Evolutionary conservation across 352 stramenopile genomes (phyloP), one percentile per base, ranked within the genome.

Genomic region (Hyaloperonospora arabidopsidis): DNA sequence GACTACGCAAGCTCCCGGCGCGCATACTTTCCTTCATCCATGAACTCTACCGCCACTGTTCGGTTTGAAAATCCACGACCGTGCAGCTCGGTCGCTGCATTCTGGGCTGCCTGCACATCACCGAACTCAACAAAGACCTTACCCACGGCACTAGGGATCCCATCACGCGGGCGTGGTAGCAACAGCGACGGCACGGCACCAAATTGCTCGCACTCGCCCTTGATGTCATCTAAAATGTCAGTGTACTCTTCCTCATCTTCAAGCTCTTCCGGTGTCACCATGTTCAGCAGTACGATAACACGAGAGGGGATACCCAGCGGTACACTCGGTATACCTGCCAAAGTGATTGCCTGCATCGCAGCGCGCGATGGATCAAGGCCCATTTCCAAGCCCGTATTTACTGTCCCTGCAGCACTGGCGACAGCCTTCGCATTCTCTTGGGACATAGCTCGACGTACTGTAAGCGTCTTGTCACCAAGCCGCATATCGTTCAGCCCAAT

Each of bases 261-360:
- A 2, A 99, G 77, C 70, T 99, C 96, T 56, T 98, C 91, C 6
- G 95, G 74, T 18, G 81, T 96, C 1, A 99, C 93, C 96, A 99
- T 99, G 68, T 99, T 99, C 15, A 93, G 79, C 58, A 99, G 73
- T 14, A 98, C 90, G 45, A 99, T 71, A 29, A 97, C 85, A 21
- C 77, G 76, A 54, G 77, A 89, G 2, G 83, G 80, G 14, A 44
- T 62, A n/a, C 81, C 79, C 15, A 85, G 60, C 15, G 79, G 83
- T 11, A 79, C 52, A 28, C 68, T 76, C 6, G 74, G 70, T 32
- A 80, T 76, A 10, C 67, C 72, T 51, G 78, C 80, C 55, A 93
- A 52, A 21, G 62, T 78, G 49, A 89, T 86, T 17, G 81, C 76
- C 58, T 89, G 79, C 52, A 89, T 67, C 12, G 77, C 76, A 21